Base-by-base conservation (phyloP, 176 grass and related monocot genomes). In the Saccharum officinarum region DNA sequence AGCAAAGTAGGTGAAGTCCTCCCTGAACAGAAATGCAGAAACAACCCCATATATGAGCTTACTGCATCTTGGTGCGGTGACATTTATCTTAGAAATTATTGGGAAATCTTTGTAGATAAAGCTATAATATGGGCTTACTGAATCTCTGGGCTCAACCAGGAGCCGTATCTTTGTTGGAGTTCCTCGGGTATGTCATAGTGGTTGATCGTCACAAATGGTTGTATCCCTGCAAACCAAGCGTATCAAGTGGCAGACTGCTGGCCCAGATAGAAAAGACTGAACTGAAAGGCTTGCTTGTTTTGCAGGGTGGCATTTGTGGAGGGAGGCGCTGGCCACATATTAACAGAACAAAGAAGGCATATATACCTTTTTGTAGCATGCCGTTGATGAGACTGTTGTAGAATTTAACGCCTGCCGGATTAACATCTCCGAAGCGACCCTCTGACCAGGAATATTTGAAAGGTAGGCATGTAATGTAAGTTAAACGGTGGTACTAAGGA, bases 181-280 rank as follows among this genome's bases (percentile, higher is more conserved):
- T 92, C 85, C 50, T 86, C 10, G 12, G 92, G 92, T 76, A 91
- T 31, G 54, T 90, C 90, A 39, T 83, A 95, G 78, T 94, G 92
- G 26, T 89, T 86, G 57, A 94, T 37, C 1, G 92, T 91, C 68
- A 94, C 89, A 77, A 94, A 94, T 85, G 92, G 92, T 13, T 84
- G 60, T 78, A 94, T 89, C 34, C 92, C 89, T 94, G 73, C 63
- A 71, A 49, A 49, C 73, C 57, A 80, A 73, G 4, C 9, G 50
- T 63, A 55, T 46, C 10, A 30, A 52, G 10, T 45, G 16, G 8
- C 40, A 41, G 40, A 4, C 36, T 37, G 36, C 22, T 6, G 60
- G 6, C 45, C 13, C 6, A 68, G 28, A 50, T 67, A 10, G 52
- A 20, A 37, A 17, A 23, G 28, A 67, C 7, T 49, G 28, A 37